Conservation (phyloP, 2,329 filamentous ascomycete genomes). For the Aspergillus udagawae region DNA sequence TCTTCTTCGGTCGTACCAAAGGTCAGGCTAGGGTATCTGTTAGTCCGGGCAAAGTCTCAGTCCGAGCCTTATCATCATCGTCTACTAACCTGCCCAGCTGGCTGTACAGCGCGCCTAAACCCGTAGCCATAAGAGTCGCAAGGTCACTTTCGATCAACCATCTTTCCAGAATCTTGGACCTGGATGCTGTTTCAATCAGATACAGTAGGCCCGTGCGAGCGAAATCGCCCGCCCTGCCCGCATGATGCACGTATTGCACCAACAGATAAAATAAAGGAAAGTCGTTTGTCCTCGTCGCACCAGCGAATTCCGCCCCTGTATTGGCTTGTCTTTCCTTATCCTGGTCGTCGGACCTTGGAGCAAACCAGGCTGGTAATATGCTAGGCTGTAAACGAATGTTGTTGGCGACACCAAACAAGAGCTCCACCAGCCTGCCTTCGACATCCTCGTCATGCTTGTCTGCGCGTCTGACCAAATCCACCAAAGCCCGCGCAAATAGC, state of each 20-base stretch:
- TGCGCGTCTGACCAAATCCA: conserved; percentile 78
- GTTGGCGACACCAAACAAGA: conserved; percentile 92
- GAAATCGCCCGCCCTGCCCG: conserved; percentile 92
- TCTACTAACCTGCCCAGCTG: conserved; percentile 56
- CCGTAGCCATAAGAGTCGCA: conserved; percentile 94
- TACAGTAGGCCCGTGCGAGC: conserved; percentile 90
- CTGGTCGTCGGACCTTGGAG: conserved; percentile 48
- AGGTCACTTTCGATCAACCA: conserved; percentile 98
- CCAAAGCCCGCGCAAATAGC: conserved; percentile 79
- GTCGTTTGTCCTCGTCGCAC: conserved; percentile 81
- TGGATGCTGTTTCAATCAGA: conserved; percentile 88
- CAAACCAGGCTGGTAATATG: conserved; percentile 90
- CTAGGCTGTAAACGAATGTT: conserved; percentile 88
- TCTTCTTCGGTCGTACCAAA: conserved; percentile 66
- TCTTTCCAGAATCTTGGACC: conserved; percentile 76
- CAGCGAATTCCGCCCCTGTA: conserved; percentile 68
- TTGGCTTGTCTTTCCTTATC: conserved; percentile 38
- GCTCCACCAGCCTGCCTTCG: conserved; percentile 83
- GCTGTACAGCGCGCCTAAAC: conserved; percentile 74
- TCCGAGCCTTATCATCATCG: background rate
- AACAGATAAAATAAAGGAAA: conserved; percentile 95
- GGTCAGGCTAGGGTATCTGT: conserved; percentile 63
- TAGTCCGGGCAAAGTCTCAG: conserved; percentile 53
- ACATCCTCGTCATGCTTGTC: conserved; percentile 66
- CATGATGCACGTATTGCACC: conserved; percentile 94